Base-by-base conservation (phyloP, 176 grass and related monocot species). In the Oryza meridionalis region DNA sequence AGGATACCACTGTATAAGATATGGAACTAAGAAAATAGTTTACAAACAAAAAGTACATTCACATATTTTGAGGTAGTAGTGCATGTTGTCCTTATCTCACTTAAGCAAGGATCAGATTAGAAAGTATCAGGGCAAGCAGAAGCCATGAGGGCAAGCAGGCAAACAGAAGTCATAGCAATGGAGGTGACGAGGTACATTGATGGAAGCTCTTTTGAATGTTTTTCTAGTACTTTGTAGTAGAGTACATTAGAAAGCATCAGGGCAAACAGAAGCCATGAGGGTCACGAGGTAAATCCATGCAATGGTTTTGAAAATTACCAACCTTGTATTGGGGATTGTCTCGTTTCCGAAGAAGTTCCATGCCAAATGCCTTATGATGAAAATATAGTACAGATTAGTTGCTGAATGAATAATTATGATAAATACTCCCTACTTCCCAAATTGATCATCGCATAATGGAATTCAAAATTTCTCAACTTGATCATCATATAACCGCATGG, bases 271-370 rank as follows among this genome's bases (percentile, higher is more conserved):
- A 38, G 4, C 62, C 1, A 84, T 37, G 38, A 58, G 38, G 0
- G 0, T 72, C 4, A 81, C 21, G 27, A 46, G 47, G 1, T 67
- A 25, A 7, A n/a, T 51, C 79, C 37, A 43, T 85, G 21, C 1
- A 13, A 45, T 58, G 40, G 69, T 87, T 76, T 61, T 5, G 1
- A 64, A 65, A 83, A 32, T 79, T 50, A 76, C 75, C 53, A 90
- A 99, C 96, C 93, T 96, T 94, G 80, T 96, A 90, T 66, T 94
- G 89, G 78, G 93, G 93, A 90, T 94, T 96, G 67, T 99, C 96
- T 89, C 82, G 85, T 84, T 88, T 99, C 61, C 84, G 83, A 42
- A 99, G 86, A 92, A 99, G 93, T 81, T 99, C 96, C 96, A 99
- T 96, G 76, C 96, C 96, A 92, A 94, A 99, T 84, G 93, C 96